Conservation (phyloP, 2,329 filamentous ascomycete genomes). For the Albophoma yamanashiensis region DNA sequence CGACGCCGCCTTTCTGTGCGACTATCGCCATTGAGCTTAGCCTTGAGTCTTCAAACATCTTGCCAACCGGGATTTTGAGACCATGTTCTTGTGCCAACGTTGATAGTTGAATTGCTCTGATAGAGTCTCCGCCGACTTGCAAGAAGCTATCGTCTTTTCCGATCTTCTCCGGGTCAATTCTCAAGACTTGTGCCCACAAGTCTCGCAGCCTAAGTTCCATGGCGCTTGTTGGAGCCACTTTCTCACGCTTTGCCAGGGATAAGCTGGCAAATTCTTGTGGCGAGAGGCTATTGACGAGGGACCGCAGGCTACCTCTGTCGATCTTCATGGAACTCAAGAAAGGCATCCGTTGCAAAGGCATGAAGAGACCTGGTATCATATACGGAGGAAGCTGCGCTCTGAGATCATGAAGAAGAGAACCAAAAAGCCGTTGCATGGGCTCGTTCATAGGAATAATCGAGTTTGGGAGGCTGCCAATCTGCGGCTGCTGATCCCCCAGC, state of each 20-base stretch:
- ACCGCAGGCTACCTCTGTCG: not conserved
- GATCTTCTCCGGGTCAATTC: slow-evolving; percentile 19
- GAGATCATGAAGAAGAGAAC: not conserved
- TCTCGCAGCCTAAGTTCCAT: slow-evolving; percentile 1
- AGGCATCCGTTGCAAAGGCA: not conserved
- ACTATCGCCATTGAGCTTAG: not conserved
- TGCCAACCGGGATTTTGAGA: not conserved
- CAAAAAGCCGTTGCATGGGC: not conserved
- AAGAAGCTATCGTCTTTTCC: slow-evolving; percentile 5
- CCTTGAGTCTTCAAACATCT: not conserved
- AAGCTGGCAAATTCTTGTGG: not conserved
- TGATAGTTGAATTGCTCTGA: not conserved
- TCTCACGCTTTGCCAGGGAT: not conserved
- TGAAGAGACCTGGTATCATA: not conserved
- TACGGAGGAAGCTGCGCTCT: not conserved
- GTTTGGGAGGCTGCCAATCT: not conserved
- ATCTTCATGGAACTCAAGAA: not conserved
- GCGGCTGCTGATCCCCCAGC: not conserved
- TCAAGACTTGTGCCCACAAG: slow-evolving; percentile 33
- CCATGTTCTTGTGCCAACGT: not conserved
- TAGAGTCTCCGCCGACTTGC: slow-evolving; percentile 37
- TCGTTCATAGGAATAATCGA: not conserved
- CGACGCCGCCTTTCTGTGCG: not conserved
- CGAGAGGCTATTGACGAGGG: not conserved
- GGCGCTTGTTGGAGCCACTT: not conserved